Conservation (phyloP, 495 filamentous ascomycete species). For the Talaromyces trachyspermus region DNA sequence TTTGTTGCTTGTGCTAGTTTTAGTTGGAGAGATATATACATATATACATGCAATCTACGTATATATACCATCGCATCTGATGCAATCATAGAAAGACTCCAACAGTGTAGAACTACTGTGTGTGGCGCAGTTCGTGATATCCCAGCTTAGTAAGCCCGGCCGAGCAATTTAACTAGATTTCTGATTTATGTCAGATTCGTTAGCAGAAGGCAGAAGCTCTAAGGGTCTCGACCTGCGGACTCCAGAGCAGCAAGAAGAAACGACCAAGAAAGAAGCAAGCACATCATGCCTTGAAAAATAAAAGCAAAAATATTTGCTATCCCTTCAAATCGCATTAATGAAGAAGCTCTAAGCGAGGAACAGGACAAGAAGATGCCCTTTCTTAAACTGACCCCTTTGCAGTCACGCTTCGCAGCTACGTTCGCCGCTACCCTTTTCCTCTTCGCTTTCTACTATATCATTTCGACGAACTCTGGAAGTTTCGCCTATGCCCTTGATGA, state of each 20-base stretch:
- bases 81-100: no score
- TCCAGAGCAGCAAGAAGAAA: no score
- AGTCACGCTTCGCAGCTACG: slow-evolving; percentile 62
- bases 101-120: no score
- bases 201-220: not conserved
- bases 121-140: no score
- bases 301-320: not conserved
- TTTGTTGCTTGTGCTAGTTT: not conserved
- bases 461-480: slow-evolving; percentile 38
- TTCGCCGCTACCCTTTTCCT: slow-evolving; percentile 48
- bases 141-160: no score
- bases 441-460: slow-evolving; percentile 45
- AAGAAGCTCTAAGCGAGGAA: not conserved
- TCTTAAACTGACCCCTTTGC: slow-evolving; percentile 52
- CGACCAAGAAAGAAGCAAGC: not conserved
- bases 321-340: not conserved
- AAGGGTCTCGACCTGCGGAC: no score
- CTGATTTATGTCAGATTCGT: not conserved
- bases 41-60: not conserved
- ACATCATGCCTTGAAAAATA: not conserved
- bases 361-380: slow-evolving; percentile 40
- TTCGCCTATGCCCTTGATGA: slow-evolving; percentile 50
- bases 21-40: not conserved
- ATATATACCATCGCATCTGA: no score
- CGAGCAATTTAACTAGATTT: no score